Evolutionary conservation across 441 rosid genomes (phyloP).

Genomic region (Adansonia grandidieri): DNA sequence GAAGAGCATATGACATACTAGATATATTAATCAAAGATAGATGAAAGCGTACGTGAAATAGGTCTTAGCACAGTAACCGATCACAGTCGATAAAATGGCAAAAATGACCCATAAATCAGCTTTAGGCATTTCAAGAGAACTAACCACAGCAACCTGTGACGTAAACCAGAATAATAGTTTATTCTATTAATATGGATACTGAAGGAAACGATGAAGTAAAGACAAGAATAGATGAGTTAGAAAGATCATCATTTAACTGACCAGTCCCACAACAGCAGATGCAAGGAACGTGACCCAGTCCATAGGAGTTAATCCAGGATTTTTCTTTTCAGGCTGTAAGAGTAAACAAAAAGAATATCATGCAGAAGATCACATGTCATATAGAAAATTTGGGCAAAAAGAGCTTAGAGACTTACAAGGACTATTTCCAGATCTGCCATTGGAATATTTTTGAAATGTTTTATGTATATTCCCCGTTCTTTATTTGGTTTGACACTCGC

Average conservation of each 20-base stretch:
- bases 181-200: background rate
- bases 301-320: slow-evolving; percentile 67
- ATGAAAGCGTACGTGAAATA: slow-evolving; percentile 85
- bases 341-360: background rate
- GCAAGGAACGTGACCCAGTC: slow-evolving; percentile 72
- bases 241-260: slow-evolving; percentile 32
- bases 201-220: slow-evolving; percentile 8
- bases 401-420: slow-evolving; percentile 43
- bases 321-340: slow-evolving; percentile 64
- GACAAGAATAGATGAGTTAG: slow-evolving; percentile 15
- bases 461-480: slow-evolving; percentile 55
- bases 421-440: slow-evolving; percentile 76
- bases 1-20: background rate
- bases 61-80: slow-evolving; percentile 96
- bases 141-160: slow-evolving; percentile 73
- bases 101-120: slow-evolving; percentile 86
- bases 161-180: slow-evolving; percentile 18
- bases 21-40: background rate
- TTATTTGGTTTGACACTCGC: slow-evolving; percentile 38
- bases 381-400: background rate
- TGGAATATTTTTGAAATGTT: slow-evolving; percentile 68
- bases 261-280: slow-evolving; percentile 67
- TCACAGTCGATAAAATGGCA: slow-evolving; percentile 82
- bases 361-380: slow-evolving; percentile 15
- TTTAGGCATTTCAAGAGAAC: slow-evolving; percentile 79